Conservation (phyloP, 2,329 filamentous ascomycete genomes). For the Parastagonospora avenae region DNA sequence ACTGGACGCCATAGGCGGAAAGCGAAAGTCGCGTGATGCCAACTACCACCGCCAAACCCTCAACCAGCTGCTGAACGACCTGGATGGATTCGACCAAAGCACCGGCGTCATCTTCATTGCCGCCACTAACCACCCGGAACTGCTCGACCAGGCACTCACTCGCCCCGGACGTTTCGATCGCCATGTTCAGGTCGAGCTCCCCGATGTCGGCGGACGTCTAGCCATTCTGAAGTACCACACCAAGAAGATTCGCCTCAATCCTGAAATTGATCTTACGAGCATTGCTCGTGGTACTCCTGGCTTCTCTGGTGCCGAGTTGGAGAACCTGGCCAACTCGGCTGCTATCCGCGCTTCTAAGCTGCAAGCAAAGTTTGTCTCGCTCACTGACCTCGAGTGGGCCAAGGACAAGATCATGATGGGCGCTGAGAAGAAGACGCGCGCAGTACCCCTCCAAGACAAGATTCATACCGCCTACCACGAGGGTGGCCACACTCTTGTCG, state of each 20-base stretch:
- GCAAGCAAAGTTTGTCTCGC: slow-evolving; percentile 74
- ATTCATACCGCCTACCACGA: slow-evolving; percentile 96
- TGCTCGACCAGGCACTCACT: slow-evolving; percentile 92
- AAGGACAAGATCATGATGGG: slow-evolving; percentile 99
- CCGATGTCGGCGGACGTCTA: slow-evolving; percentile 90
- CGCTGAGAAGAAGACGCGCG: slow-evolving; percentile 84
- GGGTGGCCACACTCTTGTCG: slow-evolving; percentile 90
- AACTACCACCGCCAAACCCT: slow-evolving; percentile 97
- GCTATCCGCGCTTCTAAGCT: slow-evolving; percentile 92
- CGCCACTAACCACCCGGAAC: slow-evolving; percentile 93
- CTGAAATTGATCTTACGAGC: slow-evolving; percentile 80
- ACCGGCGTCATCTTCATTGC: slow-evolving; percentile 94
- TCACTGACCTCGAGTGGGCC: slow-evolving; percentile 91
- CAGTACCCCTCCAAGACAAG: slow-evolving; percentile 93
- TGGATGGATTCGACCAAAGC: slow-evolving; percentile 95
- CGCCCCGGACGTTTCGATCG: slow-evolving; percentile 95
- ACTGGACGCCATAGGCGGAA: slow-evolving; percentile 90
- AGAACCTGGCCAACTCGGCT: slow-evolving; percentile 96
- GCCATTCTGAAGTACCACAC: slow-evolving; percentile 94
- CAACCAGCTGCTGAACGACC: slow-evolving; percentile 94
- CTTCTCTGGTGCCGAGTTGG: slow-evolving; percentile 92
- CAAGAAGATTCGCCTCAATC: slow-evolving; percentile 81
- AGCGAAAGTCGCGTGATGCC: slow-evolving; percentile 89
- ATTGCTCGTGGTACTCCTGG: slow-evolving; percentile 88
- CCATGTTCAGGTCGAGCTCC: slow-evolving; percentile 84